These are phyloP conservation scores for Clohesyomyces aquaticus DNA, from an alignment of 495 filamentous ascomycete genomes.

Conservation along the genomic window DNA sequence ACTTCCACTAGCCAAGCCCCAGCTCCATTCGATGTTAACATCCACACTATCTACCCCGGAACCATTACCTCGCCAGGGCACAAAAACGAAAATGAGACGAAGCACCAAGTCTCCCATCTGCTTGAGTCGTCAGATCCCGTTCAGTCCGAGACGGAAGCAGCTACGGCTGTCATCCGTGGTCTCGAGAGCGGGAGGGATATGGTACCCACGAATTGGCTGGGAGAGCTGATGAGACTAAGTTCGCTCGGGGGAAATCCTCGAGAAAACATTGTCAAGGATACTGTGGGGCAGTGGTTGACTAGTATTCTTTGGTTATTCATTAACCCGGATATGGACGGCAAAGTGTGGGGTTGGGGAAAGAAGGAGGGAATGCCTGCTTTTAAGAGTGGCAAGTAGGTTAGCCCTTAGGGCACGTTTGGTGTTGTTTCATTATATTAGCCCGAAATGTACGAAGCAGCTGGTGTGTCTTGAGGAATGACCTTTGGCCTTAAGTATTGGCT, in stretches of 20 bases:
- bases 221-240: conserved; percentile 67
- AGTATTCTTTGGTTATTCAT: conserved; percentile 65
- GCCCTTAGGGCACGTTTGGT: too few species aligned
- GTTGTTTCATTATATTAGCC: too few species aligned
- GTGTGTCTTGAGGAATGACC: too few species aligned
- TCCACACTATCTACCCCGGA: conserved; percentile 84
- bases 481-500: too few species aligned
- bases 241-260: conserved; percentile 60
- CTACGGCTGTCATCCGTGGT: conserved; percentile 65
- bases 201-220: conserved; percentile 71
- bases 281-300: conserved; percentile 59
- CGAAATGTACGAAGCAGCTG: too few species aligned
- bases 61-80: conserved; percentile 77
- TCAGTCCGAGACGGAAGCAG: conserved; percentile 78
- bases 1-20: conserved; percentile 36
- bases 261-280: conserved; percentile 66
- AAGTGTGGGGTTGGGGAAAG: conserved; percentile 62
- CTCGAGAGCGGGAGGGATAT: conserved; percentile 81
- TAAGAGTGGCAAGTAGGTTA: not conserved
- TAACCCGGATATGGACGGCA: conserved; percentile 60
- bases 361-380: conserved; percentile 55
- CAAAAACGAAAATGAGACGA: conserved; percentile 76
- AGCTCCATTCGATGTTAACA: conserved; percentile 63
- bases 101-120: conserved; percentile 78
- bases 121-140: conserved; percentile 81